Conservation (phyloP, 2,329 filamentous ascomycete species). For the Fusarium oligoseptatum region DNA sequence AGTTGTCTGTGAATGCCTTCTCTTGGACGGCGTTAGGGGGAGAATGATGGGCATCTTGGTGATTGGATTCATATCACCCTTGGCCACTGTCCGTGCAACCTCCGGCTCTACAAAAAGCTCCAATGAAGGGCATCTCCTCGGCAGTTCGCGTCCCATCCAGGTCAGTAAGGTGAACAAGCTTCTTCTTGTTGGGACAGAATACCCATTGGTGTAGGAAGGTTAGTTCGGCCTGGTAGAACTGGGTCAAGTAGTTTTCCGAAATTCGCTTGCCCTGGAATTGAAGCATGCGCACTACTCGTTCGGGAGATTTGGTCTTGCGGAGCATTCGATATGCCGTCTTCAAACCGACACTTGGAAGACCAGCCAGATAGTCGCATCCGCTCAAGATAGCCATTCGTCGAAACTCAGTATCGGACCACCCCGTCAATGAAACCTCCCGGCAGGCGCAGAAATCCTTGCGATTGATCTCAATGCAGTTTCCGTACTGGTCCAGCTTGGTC, state of each 20-base stretch:
- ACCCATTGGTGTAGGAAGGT: conserved; percentile 97
- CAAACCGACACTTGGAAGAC: conserved; percentile 86
- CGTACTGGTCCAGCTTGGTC: conserved; percentile 95
- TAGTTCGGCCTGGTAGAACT: conserved; percentile 87
- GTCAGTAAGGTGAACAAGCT: conserved; percentile 81
- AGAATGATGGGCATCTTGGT: conserved; percentile 78
- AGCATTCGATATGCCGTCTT: conserved; percentile 95
- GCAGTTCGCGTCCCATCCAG: conserved; percentile 73
- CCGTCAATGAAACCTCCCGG: conserved; percentile 87
- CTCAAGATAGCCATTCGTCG: conserved; percentile 96
- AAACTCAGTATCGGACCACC: conserved; percentile 93
- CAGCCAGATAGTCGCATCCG: conserved; percentile 94
- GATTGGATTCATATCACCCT: conserved; percentile 88
- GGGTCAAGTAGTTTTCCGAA: conserved; percentile 82
- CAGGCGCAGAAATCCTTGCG: conserved; percentile 90
- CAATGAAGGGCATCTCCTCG: conserved; percentile 85
- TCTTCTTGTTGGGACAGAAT: conserved; percentile 80
- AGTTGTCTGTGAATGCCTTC: conserved; percentile 56
- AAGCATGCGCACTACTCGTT: conserved; percentile 83
- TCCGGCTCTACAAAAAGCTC: conserved; percentile 77
- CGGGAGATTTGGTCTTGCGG: conserved; percentile 89
- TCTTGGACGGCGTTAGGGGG: conserved; percentile 57
- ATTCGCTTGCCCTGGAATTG: conserved; percentile 92
- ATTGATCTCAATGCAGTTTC: conserved; percentile 92
- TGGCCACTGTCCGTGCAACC: conserved; percentile 80